Conservation (phyloP, 2,329 filamentous ascomycete genomes). For the Alternaria postmessia region DNA sequence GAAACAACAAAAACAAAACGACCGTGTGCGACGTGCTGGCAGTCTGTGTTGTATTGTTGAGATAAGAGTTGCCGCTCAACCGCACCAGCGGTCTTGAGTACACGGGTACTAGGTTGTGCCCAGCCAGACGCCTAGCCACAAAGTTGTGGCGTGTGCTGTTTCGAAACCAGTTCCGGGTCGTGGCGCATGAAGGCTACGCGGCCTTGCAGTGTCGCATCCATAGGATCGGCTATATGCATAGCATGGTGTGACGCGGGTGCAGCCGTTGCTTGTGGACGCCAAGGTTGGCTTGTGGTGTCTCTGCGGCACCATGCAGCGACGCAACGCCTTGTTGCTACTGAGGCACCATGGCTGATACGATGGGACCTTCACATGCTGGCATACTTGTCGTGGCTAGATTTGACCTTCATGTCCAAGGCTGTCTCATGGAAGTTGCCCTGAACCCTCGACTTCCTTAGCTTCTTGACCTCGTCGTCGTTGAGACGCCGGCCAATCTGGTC, state of each 20-base stretch:
- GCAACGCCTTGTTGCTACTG: not conserved
- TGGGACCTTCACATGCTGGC: conserved; percentile 31
- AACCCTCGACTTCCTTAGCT: conserved; percentile 79
- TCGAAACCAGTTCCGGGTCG: conserved; percentile 7
- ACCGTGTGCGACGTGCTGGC: not conserved
- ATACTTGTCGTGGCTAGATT: conserved; percentile 72
- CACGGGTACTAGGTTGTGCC: not conserved
- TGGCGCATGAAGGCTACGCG: conserved; percentile 20
- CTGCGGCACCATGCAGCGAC: not conserved
- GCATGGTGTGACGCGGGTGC: conserved; percentile 14
- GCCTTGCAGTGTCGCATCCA: conserved; percentile 6
- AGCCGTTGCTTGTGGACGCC: conserved; percentile 11
- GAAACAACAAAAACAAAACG: not conserved
- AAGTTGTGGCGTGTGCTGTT: conserved; percentile 17
- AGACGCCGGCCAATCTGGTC: conserved; percentile 77
- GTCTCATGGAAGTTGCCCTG: conserved; percentile 92
- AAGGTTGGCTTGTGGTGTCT: conserved; percentile 7
- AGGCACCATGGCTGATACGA: not conserved
- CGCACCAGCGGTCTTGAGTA: not conserved
- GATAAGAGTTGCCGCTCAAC: not conserved
- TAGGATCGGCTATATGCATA: conserved; percentile 9
- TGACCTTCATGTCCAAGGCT: conserved; percentile 85
- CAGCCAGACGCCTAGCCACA: conserved; percentile 18
- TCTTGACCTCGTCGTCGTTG: conserved; percentile 85
- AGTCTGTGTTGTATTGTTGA: not conserved